Conservation (phyloP, 352 stramenopile species). For the Detonula confervacea region DNA sequence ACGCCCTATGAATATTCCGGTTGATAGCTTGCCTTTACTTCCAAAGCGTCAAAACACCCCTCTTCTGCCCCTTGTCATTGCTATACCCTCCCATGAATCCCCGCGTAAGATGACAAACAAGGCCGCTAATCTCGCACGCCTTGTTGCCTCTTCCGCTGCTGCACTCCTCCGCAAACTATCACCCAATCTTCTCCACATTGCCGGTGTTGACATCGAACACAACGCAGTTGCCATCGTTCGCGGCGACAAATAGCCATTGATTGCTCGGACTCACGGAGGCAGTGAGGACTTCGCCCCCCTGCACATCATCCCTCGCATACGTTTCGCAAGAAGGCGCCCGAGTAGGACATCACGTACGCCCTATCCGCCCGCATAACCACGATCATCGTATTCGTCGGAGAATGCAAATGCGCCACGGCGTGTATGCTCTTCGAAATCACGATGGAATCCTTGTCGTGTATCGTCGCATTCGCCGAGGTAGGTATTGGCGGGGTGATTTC, state of each 20-base stretch:
- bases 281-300: conserved; percentile 88
- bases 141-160: conserved; percentile 32
- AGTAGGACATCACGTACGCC: conserved; percentile 88
- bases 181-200: conserved; percentile 58
- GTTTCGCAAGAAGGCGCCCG: conserved; percentile 63
- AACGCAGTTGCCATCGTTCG: conserved; percentile 65
- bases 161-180: conserved; percentile 63
- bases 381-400: conserved; percentile 85
- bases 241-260: conserved; percentile 64
- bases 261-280: conserved; percentile 71
- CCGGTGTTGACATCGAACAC: conserved; percentile 69
- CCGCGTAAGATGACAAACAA: conserved; percentile 76
- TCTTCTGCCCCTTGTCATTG: conserved; percentile 78
- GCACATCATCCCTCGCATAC: conserved; percentile 57
- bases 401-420: conserved; percentile 81
- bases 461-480: conserved; percentile 12
- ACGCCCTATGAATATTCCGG: too few species aligned
- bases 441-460: conserved; percentile 39
- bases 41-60: conserved; percentile 76
- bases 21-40: too few species aligned
- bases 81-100: conserved; percentile 68
- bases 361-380: conserved; percentile 87
- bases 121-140: conserved; percentile 62
- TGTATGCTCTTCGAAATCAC: conserved; percentile 57
- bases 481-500: conserved; percentile 56